Conservation (phyloP, 1,284 basidiomycete species). For the Vanrija sp. region DNA sequence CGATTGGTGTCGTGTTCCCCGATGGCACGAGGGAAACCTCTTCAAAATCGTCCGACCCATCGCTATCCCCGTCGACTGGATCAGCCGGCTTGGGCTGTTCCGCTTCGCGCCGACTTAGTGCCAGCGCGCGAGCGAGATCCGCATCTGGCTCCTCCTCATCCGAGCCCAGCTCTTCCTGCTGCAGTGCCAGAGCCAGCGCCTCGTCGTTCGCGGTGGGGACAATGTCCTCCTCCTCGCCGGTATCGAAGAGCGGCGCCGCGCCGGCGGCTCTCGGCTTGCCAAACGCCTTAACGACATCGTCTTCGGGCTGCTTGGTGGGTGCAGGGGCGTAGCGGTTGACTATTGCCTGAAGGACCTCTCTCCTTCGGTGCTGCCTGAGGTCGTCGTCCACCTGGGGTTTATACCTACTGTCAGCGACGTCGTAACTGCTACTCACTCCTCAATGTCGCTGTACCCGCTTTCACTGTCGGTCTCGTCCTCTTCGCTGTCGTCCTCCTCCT, state of each 20-base stretch:
- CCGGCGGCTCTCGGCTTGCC: constrained; percentile 26
- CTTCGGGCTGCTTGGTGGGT: constrained; percentile 29
- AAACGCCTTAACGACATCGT: constrained; percentile 34
- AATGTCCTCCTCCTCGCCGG: constrained; percentile 54
- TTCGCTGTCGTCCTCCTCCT: constrained; percentile 35
- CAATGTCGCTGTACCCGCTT: constrained; percentile 23
- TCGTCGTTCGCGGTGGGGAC: constrained; percentile 42
- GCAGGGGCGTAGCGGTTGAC: constrained; percentile 56
- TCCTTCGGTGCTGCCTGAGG: constrained; percentile 62
- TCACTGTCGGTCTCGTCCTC: constrained; percentile 39
- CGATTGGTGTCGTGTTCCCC: constrained; percentile 6
- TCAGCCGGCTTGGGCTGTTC: background rate
- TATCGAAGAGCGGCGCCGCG: constrained; percentile 57
- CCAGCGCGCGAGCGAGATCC: constrained; percentile 35
- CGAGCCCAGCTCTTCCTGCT: constrained; percentile 44
- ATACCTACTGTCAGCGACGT: background rate
- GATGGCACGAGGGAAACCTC: constrained; percentile 28
- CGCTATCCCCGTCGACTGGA: background rate
- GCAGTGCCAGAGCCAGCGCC: constrained; percentile 43
- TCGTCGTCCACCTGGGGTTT: constrained; percentile 57
- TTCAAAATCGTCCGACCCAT: constrained; percentile 28
- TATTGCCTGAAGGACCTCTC: constrained; percentile 64
- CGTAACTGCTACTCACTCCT: constrained; percentile 3
- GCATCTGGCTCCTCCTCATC: constrained; percentile 41
- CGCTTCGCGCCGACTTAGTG: constrained; percentile 10